Percentiles rank a stretch among this genome's conserved stretches.
phyloP scores from a whole-genome alignment of 176 grass and related monocot genomes.

The Oryza nivara region DNA sequence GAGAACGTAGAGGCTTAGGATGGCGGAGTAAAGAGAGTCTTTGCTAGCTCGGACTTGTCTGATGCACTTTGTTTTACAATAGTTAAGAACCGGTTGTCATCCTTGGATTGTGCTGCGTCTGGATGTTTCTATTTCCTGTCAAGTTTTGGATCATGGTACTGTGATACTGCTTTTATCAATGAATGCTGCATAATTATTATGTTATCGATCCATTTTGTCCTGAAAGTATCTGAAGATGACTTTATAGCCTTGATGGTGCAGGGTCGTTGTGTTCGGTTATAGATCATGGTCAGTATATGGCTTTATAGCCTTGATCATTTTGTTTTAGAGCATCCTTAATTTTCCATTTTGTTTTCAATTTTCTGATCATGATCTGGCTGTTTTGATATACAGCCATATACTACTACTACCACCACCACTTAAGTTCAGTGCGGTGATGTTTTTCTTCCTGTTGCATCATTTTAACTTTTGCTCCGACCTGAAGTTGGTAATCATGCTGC shows the following conservation, averaged over 20 bases:
- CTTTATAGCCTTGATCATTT: no score
- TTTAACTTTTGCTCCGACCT: no score
- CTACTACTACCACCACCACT: no score
- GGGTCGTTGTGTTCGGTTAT: no score
- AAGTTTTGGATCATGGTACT: slow-evolving; percentile 55
- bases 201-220: not conserved
- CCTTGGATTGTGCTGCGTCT: slow-evolving; percentile 19
- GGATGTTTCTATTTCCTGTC: slow-evolving; percentile 30
- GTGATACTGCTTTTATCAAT: slow-evolving; percentile 31
- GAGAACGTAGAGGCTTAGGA: slow-evolving; percentile 69
- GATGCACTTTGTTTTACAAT: slow-evolving; percentile 37
- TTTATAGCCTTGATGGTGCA: no score
- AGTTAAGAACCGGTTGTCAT: slow-evolving; percentile 40
- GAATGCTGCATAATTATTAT: slow-evolving; percentile 39
- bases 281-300: no score
- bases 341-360: not conserved
- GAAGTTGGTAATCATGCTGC: no score
- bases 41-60: slow-evolving; percentile 13
- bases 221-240: not conserved
- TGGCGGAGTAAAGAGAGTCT: slow-evolving; percentile 32
- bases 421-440: no score
- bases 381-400: not conserved
- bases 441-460: no score
- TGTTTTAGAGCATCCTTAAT: no score
- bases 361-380: not conserved